Conservation (phyloP, 345 rosid species). For the Carallia brachiata region DNA sequence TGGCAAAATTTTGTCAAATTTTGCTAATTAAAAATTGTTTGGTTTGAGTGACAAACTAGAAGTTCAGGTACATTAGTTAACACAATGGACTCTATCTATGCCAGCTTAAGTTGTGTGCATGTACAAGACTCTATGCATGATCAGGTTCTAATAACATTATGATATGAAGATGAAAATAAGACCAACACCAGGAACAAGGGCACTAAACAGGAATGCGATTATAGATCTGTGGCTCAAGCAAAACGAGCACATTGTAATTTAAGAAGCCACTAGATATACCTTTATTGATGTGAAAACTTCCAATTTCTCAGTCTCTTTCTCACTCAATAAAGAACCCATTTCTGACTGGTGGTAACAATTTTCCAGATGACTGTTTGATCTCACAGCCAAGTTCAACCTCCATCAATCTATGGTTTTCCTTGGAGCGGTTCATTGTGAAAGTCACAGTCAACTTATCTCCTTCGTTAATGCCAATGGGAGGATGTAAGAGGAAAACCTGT, state of each 20-base stretch:
- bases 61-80: background rate
- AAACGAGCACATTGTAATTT: no score
- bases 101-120: background rate
- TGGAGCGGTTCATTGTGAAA: conserved; percentile 78
- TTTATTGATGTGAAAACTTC: background rate
- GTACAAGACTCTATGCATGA: background rate
- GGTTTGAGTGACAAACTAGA: background rate
- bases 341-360: conserved; percentile 43
- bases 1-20: background rate
- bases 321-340: conserved; percentile 74
- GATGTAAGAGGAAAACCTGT: conserved; percentile 76
- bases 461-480: conserved; percentile 42
- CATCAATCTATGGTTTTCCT: conserved; percentile 84
- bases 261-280: conserved; percentile 2
- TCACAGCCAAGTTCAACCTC: conserved; percentile 72
- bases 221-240: background rate
- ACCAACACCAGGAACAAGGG: background rate
- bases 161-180: background rate
- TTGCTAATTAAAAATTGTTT: no score
- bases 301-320: conserved; percentile 18
- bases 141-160: background rate
- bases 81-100: background rate
- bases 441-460: conserved; percentile 61
- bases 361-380: conserved; percentile 52
- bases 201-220: conserved; percentile 3